phyloP scores from a whole-genome alignment of 139 green algal genomes.

The Ettlia oleoabundans region DNA sequence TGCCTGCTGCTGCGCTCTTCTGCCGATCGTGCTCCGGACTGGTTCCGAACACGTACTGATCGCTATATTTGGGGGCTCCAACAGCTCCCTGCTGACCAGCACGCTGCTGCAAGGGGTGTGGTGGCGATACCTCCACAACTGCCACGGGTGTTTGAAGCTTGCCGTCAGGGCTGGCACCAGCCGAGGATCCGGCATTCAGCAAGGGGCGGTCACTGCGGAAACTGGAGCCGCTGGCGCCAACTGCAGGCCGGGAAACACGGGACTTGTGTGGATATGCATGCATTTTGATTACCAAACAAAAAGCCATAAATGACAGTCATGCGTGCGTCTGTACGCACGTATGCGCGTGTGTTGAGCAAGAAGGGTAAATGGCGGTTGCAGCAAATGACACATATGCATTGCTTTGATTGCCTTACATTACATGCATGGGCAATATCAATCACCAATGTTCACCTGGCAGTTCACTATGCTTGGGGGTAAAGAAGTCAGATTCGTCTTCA shows the following conservation, averaged over 20 bases:
- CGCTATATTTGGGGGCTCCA: not conserved
- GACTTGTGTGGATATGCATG: not conserved
- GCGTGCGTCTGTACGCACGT: too few relatives aligned
- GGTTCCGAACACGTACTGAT: not conserved
- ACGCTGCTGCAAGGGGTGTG: not conserved
- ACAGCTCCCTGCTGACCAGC: not conserved
- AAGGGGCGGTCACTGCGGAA: constrained; percentile 22
- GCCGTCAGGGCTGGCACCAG: not conserved
- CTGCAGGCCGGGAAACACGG: not conserved
- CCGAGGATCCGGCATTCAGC: not conserved
- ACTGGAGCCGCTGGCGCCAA: constrained; percentile 18
- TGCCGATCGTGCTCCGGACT: not conserved
- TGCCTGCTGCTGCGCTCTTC: not conserved
- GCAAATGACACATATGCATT: not conserved
- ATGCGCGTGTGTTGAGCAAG: too few relatives aligned
- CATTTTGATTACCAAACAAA: not conserved
- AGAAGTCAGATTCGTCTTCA: constrained; percentile 21
- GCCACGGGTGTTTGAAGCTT: not conserved
- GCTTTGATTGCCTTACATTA: too few relatives aligned
- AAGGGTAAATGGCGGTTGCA: not conserved
- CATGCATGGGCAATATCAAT: not conserved
- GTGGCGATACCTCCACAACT: not conserved
- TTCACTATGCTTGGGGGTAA: constrained; percentile 10
- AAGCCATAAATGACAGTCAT: too few relatives aligned
- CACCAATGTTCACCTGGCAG: not conserved